Evolutionary conservation across 345 rosid species (phyloP), one percentile per base, ranked within the genome.

Genomic region (Geranium brycei): DNA sequence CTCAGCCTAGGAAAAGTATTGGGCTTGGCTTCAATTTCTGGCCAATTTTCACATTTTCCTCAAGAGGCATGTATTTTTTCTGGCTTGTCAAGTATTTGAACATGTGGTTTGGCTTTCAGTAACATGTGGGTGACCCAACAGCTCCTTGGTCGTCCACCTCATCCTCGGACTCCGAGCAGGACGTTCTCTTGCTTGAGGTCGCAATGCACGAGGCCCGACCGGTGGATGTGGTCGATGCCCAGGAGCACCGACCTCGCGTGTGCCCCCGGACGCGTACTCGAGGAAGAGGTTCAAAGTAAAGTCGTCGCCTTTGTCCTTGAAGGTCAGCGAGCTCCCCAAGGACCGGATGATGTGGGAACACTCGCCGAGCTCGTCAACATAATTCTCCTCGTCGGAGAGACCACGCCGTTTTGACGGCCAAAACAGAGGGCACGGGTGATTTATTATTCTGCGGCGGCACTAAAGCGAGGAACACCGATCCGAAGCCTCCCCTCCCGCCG

Each of bases 181-280:
- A 66, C 58, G 11, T 66, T 66, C 30, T n/a, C 13, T 3, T n/a
- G n/a, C n/a, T n/a, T n/a, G n/a, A n/a, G n/a, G n/a, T n/a, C n/a
- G n/a, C n/a, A n/a, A n/a, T n/a, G 69, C 63, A 47, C 62, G 51
- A 18, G 41, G 15, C 69, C 69, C 1, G 3, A 2, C 8, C 12
- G 3, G 18, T 66, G 69, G 8, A 66, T 60, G 51, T 58, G 41
- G 18, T 58, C 47, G 13, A 66, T 18, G 2, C 69, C 69, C 30
- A 10, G 15, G 8, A 66, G 38, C 19, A 66, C 35, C 7, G 59
- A 62, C 15, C 57, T 7, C 13, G 69, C 19, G 62, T 58, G 38
- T 5, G 4, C 7, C 57, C 62, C 38, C 13, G 1, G 51, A 41
- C 4, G 51, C 51, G 51, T 3, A 8, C 51, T 41, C 51, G 51